Evolutionary conservation across 345 rosid species (phyloP), one percentile per base, ranked within the genome.

Genomic region (Orychophragmus violaceus): DNA sequence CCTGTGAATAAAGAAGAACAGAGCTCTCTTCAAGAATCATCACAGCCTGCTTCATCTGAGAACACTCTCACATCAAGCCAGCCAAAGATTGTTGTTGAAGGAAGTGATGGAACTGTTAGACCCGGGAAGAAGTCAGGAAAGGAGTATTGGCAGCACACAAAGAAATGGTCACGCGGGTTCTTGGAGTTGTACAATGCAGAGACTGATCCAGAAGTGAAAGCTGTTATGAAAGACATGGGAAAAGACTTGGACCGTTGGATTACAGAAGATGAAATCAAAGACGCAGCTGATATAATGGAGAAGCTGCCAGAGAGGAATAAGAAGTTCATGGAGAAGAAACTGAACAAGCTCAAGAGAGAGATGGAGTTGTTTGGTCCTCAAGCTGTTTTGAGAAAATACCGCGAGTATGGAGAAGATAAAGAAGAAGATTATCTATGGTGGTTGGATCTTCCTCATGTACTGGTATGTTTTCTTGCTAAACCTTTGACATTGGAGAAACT

Each of bases 161-260:
- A 87, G 86, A 91, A 89, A 82, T 87, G 95, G 91, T 83, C 98
- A 19, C 87, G 82, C 18, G 98, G 86, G 49, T 91, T 89, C 71
- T 58, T 85, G 52, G 96, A 91, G 64, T 63, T 87, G 64, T 91
- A 84, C 68, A 91, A 83, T 70, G 87, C 90, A 30, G 98, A 89
- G 81, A 71, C 79, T 52, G 91, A 91, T 71, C 92, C 92, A 57
- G 96, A 91, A 71, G 78, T 83, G 64, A 91, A 91, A 82, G 82
- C 92, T 41, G 55, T 46, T 44, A 88, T 89, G 96, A 87, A 78
- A 79, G 92, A 87, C 75, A 84, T 91, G 22, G 98, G 98, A 19
- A 91, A 88, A 72, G 98, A 85, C 74, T 80, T 91, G 66, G 92
- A 91, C 70, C 69, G 96, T 65, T 91, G 98, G 98, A 87, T 91